Conservation (phyloP, 1,284 basidiomycete species). For the Volvariella volvacea region DNA sequence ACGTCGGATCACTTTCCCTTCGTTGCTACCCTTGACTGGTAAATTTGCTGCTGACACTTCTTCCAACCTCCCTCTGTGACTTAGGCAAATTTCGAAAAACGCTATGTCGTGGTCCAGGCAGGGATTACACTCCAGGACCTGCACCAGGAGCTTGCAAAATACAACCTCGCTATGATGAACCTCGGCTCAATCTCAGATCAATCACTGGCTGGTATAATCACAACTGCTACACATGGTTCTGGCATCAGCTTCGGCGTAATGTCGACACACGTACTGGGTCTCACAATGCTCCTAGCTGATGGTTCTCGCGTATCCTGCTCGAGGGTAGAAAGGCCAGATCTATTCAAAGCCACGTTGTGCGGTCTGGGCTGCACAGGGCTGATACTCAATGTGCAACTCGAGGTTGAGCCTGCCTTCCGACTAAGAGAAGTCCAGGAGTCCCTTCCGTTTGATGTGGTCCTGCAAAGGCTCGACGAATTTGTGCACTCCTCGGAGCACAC, state of each 20-base stretch:
- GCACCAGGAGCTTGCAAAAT: constrained; percentile 59
- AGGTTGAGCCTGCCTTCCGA: constrained; percentile 80
- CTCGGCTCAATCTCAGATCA: constrained; percentile 97
- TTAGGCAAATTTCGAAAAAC: constrained; percentile 69
- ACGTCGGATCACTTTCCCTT: too few species aligned
- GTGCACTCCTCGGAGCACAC: constrained; percentile 76
- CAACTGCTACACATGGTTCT: constrained; percentile 93
- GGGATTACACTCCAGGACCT: constrained; percentile 78
- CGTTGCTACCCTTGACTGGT: too few species aligned
- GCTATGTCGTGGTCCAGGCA: constrained; percentile 65
- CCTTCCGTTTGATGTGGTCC: constrained; percentile 58
- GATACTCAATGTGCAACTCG: constrained; percentile 74
- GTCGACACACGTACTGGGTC: constrained; percentile 73
- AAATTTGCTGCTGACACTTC: too few species aligned
- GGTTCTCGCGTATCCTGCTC: constrained; percentile 68
- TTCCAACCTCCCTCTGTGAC: too few species aligned
- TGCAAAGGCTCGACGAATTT: constrained; percentile 50
- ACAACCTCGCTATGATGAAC: constrained; percentile 83
- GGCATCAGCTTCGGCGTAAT: constrained; percentile 81
- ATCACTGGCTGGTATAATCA: constrained; percentile 89
- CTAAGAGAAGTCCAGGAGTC: constrained; percentile 75
- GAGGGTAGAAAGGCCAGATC: constrained; percentile 54
- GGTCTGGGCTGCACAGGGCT: constrained; percentile 93
- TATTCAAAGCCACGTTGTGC: constrained; percentile 91
- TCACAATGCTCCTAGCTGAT: constrained; percentile 72